Percentiles rank a stretch among this genome's conserved stretches.
Conservation (phyloP, 257 asterid species). For the Verbena officinalis region DNA sequence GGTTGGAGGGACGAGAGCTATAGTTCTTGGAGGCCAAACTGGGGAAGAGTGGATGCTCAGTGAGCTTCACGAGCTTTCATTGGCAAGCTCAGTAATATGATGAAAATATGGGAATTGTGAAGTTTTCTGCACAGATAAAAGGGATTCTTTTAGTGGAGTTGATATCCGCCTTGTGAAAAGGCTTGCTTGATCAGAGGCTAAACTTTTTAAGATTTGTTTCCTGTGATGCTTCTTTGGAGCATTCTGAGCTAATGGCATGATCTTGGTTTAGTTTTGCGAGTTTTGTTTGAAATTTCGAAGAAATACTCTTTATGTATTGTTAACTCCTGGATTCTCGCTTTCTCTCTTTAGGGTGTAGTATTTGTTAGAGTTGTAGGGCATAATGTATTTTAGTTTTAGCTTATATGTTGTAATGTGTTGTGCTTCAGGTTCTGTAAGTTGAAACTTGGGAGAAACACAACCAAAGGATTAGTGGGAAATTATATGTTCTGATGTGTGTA, state of each 20-base stretch:
- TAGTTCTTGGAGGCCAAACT: conserved; percentile 90
- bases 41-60: conserved; percentile 98
- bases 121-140: conserved; percentile 21
- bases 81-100: conserved; percentile 59
- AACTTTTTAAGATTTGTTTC: conserved; percentile 26
- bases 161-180: conserved; percentile 25
- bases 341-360: conserved; percentile 39
- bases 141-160: conserved; percentile 22
- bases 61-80: conserved; percentile 84
- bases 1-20: conserved; percentile 92
- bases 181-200: conserved; percentile 19
- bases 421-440: conserved; percentile 43
- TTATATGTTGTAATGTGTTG: conserved; percentile 33
- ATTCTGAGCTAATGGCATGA: conserved; percentile 32
- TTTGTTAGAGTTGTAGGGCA: conserved; percentile 46
- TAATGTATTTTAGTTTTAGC: conserved; percentile 48
- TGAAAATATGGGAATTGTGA: neutral
- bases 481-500: conserved; percentile 16
- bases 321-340: conserved; percentile 24
- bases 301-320: conserved; percentile 30
- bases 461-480: conserved; percentile 1
- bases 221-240: conserved; percentile 33
- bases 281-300: conserved; percentile 40
- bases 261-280: conserved; percentile 43
- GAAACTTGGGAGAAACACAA: conserved; percentile 33